Evolutionary conservation across 2,329 filamentous ascomycete species (phyloP), one percentile per base, ranked within the genome.

Genomic region (Arachnomyces sp.): DNA sequence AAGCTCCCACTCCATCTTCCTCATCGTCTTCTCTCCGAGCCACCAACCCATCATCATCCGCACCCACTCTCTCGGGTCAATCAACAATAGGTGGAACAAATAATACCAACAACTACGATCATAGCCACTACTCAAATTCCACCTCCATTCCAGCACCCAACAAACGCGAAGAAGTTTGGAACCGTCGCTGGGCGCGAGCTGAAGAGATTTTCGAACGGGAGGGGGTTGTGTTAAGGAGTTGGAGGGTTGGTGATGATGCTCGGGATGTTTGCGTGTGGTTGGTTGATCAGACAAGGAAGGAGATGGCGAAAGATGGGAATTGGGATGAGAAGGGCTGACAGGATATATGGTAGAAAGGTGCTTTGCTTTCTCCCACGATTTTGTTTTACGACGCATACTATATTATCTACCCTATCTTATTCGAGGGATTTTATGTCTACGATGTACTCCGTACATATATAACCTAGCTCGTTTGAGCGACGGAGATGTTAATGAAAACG

Each of bases 101-200:
- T 34, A 33, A 46, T 36, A 42, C 31, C 20, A 38, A 36, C 25
- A 37, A 37, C 7, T 29, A 29, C 12, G 35, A 37, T n/a, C 44
- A 47, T 33, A 50, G 25, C 34, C 48, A 44, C 41, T 40, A 46
- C 20, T 25, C 20, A 5, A 25, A 9, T 9, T 36, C 43, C 39
- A 36, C 39, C n/a, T 38, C 34, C 37, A 16, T n/a, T 7, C n/a
- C 34, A 25, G 13, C 14, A 14, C 60, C 61, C 3, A 70, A 64
- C 38, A 71, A 68, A 42, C 67, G 68, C 7, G 64, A 71, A 41
- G 69, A 72, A 40, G 51, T 70, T 7, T 72, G 69, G 69, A 57
- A 58, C 31, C 61, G 68, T 17, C 60, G 69, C 25, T 72, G 68
- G 69, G 61, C 60, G 31, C 56, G 65, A 3, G 66, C 69, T 0